Evolutionary conservation across 1,284 basidiomycete genomes (phyloP).

Genomic region (Pseudozyma tsukubaensis): DNA sequence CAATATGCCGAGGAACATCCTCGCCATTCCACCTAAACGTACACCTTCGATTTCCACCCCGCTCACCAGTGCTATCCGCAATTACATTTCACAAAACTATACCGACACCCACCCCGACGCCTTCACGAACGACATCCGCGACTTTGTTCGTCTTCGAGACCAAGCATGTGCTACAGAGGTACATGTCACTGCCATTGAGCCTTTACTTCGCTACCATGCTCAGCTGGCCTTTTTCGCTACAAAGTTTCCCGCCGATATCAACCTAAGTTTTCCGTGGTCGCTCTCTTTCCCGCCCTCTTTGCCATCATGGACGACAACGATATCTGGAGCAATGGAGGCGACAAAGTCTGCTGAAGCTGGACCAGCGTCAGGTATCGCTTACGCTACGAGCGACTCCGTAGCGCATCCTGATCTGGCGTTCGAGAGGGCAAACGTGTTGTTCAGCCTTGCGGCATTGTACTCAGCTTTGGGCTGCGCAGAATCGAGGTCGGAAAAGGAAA

Average conservation of each 20-base stretch:
- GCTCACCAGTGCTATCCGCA: conserved; percentile 72
- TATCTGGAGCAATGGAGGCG: conserved; percentile 45
- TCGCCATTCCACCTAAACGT: conserved; percentile 56
- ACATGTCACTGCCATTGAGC: conserved; percentile 60
- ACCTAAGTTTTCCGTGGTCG: conserved; percentile 58
- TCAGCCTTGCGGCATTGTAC: conserved; percentile 54
- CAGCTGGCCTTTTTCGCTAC: conserved; percentile 83
- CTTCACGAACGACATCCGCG: conserved; percentile 82
- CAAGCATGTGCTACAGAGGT: conserved; percentile 73
- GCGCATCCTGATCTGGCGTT: conserved; percentile 55
- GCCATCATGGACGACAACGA: conserved; percentile 43
- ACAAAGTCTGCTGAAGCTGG: conserved; percentile 42
- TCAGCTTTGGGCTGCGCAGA: conserved; percentile 54
- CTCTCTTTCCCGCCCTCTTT: conserved; percentile 50
- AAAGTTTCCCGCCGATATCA: conserved; percentile 76
- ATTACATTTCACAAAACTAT: conserved; percentile 78
- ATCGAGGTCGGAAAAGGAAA: conserved; percentile 55
- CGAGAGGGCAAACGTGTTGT: conserved; percentile 59
- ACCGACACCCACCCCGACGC: conserved; percentile 85
- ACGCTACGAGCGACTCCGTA: conserved; percentile 42
- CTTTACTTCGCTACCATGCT: conserved; percentile 78
- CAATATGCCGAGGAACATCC: conserved; percentile 58
- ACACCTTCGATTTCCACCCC: conserved; percentile 38
- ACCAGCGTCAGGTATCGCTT: conserved; percentile 27
- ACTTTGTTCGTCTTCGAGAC: conserved; percentile 78